Conservation (phyloP, 164 flowering plant species). For the Annona cherimola region DNA sequence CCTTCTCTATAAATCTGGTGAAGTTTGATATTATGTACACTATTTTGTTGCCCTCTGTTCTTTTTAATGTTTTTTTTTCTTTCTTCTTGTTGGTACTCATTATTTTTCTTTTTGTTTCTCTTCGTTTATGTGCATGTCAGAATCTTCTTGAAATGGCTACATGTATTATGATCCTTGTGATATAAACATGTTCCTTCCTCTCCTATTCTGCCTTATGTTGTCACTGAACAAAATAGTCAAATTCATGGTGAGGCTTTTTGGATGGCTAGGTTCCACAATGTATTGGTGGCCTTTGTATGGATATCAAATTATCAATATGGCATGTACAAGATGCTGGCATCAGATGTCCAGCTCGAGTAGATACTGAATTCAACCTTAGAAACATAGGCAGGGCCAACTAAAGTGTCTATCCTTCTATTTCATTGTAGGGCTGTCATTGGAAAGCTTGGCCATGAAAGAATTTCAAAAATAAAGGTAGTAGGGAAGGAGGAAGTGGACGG, state of each 20-base stretch:
- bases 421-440: constrained; percentile 54
- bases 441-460: constrained; percentile 69
- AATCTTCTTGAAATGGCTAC: too few relatives aligned
- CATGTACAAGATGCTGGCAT: neutral
- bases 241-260: neutral
- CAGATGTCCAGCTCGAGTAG: neutral
- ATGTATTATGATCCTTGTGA: too few relatives aligned
- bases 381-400: neutral
- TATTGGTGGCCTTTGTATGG: neutral
- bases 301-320: neutral
- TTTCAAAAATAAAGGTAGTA: constrained; percentile 57
- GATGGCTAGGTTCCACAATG: neutral
- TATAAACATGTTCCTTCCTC: too few relatives aligned
- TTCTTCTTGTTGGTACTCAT: too few relatives aligned
- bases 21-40: too few relatives aligned
- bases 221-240: too few relatives aligned
- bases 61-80: too few relatives aligned
- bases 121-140: too few relatives aligned
- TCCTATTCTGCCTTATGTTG: too few relatives aligned
- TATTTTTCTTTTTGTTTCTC: too few relatives aligned
- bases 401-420: constrained; percentile 4
- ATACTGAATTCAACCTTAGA: neutral
- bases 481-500: constrained; percentile 66
- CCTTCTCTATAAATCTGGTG: too few relatives aligned
- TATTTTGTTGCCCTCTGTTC: too few relatives aligned